Conservation (phyloP, 345 rosid species). For the Angophora floribunda region DNA sequence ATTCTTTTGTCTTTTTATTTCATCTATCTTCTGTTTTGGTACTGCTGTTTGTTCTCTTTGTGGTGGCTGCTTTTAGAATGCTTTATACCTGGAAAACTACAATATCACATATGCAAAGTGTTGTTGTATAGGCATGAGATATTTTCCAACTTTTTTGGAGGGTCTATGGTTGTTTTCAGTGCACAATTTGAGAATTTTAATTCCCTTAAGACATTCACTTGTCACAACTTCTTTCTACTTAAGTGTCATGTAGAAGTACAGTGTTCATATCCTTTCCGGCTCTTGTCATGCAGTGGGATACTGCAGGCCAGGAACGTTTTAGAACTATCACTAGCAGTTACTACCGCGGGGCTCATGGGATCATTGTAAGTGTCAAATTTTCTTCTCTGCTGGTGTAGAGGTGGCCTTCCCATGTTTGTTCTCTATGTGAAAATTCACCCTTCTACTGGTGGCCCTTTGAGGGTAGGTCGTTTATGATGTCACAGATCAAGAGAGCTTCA, state of each 20-base stretch:
- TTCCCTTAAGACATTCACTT: neutral
- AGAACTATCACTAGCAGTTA: conserved; percentile 81
- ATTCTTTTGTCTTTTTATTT: neutral
- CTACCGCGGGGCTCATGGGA: conserved; percentile 80
- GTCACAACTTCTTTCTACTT: neutral
- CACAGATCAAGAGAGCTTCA: conserved; percentile 81
- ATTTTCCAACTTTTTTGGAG: neutral
- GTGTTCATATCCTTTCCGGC: neutral
- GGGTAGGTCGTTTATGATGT: conserved; percentile 69
- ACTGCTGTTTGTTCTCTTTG: neutral
- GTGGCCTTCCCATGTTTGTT: neutral
- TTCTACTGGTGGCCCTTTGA: neutral
- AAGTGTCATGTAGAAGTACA: neutral
- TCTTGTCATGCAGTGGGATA: conserved; percentile 53
- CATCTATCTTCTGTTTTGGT: neutral
- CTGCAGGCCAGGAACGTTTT: conserved; percentile 83
- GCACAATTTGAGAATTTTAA: neutral
- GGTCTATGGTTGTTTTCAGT: neutral
- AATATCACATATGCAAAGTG: neutral
- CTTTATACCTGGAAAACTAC: neutral
- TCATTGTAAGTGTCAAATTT: conserved; percentile 31
- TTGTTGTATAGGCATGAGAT: neutral
- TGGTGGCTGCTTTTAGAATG: neutral
- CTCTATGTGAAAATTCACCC: neutral
- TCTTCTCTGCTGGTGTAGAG: neutral